phyloP scores from a whole-genome alignment of 2,329 filamentous ascomycete species.

The Botryotinia narcissicola region DNA sequence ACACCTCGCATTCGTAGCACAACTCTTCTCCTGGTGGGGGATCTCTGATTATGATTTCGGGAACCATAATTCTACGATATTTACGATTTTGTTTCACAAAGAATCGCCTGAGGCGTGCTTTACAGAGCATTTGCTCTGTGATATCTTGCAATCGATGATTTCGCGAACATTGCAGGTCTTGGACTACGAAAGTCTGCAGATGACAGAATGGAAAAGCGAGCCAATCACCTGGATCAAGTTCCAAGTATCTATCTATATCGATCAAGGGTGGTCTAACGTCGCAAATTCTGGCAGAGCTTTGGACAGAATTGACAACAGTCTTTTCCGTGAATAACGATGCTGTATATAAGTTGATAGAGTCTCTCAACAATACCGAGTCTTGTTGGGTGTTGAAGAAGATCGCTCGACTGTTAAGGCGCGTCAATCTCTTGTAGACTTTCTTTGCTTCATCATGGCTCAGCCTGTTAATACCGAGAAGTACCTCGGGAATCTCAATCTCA shows the following conservation, averaged over 20 bases:
- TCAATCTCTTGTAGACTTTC: not conserved
- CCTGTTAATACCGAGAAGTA: not conserved
- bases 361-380: not conserved
- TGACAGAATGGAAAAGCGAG: not conserved
- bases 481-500: not conserved
- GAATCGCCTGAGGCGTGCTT: not conserved
- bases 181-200: not conserved
- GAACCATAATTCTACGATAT: not conserved
- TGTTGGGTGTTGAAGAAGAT: not conserved
- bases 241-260: not conserved
- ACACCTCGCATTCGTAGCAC: not conserved
- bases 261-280: not conserved
- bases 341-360: not conserved
- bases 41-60: not conserved
- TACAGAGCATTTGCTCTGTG: not conserved
- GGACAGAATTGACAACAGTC: not conserved
- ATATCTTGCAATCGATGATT: constrained; percentile 2
- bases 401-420: not conserved
- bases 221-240: not conserved
- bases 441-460: not conserved
- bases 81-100: not conserved
- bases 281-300: constrained; percentile 5
- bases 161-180: constrained; percentile 5
- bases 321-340: not conserved
- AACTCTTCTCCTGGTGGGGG: not conserved